Base-by-base conservation (phyloP, 345 rosid species). In the Microcos paniculata region DNA sequence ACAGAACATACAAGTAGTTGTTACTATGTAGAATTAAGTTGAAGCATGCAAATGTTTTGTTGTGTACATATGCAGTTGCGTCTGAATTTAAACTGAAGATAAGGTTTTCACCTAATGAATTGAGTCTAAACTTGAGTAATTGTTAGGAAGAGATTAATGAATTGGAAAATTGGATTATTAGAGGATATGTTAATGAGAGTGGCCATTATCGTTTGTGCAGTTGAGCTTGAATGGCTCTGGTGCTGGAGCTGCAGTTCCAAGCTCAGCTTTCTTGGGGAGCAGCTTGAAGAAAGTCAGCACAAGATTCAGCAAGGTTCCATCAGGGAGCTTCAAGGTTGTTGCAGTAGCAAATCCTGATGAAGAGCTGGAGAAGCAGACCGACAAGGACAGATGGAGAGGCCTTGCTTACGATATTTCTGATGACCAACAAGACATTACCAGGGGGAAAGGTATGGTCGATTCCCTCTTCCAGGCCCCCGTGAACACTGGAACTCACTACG, bases 401-500 rank as follows among this genome's bases (percentile, higher is more conserved):
- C 96, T 96, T 51, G 92, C 75, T 16, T 81, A 49, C 48, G 99
- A 96, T 85, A 52, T 4, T 0, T 96, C 98, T 0, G 98, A 96
- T 73, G 98, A 96, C 80, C 99, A 96, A 66, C 99, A 96, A 82
- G 99, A 96, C 84, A 96, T 96, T 70, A 82, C 95, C 76, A 82
- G 98, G 74, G 99, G 98, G 28, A 93, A 96, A 79, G 98, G 97
- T 76, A 24, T 83, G 94, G 99, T 96, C 31, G 99, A 96, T 85
- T 12, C 90, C 9, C 88, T 96, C 82, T 96, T 93, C 94, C 99
- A 96, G 78, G 99, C 98, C 24, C 99, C 97, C 55, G 70, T 64
- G 84, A 85, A 71, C 0, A 24, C 85, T 3, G 99, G 99, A 61
- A 96, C 99, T 69, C 99, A 96, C 89, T 23, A 89, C 13, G 84